Percentiles rank a stretch among this genome's conserved stretches.
phyloP scores from a whole-genome alignment of 163 green algal genomes.

The Chloromonas sp. region DNA sequence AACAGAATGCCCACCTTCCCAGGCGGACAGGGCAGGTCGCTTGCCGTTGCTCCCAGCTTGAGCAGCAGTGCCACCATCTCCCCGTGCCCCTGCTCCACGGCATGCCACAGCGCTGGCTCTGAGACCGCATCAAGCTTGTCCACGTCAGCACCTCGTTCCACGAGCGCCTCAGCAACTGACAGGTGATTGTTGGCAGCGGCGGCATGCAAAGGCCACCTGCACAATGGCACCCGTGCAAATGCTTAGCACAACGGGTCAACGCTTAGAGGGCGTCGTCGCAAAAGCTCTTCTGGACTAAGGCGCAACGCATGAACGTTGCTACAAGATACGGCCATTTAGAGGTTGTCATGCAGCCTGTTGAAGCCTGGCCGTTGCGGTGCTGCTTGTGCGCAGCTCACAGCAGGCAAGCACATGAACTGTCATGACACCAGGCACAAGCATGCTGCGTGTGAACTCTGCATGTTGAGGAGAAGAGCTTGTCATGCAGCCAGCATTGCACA shows the following conservation, averaged over 20 bases:
- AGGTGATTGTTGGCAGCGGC: constrained; percentile 27
- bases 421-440: too few species aligned
- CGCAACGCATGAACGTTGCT: too few species aligned
- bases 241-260: not conserved
- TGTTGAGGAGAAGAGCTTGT: too few species aligned
- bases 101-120: constrained; percentile 34
- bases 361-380: too few species aligned
- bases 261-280: too few species aligned
- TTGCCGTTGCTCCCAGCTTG: constrained; percentile 10
- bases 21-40: constrained; percentile 1
- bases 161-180: constrained; percentile 22
- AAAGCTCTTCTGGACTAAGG: too few species aligned
- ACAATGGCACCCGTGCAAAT: not conserved
- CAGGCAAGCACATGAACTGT: too few species aligned
- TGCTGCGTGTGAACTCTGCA: too few species aligned
- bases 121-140: constrained; percentile 31
- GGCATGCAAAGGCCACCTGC: constrained; percentile 26
- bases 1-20: not conserved
- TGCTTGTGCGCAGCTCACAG: too few species aligned
- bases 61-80: constrained; percentile 26
- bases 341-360: too few species aligned
- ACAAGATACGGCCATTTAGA: too few species aligned
- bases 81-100: constrained; percentile 31
- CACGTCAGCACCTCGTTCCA: constrained; percentile 9
- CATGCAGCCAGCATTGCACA: too few species aligned